These are phyloP conservation scores for Tricladium varicosporioides DNA, from an alignment of 2,329 filamentous ascomycete species.

Conservation along the genomic window DNA sequence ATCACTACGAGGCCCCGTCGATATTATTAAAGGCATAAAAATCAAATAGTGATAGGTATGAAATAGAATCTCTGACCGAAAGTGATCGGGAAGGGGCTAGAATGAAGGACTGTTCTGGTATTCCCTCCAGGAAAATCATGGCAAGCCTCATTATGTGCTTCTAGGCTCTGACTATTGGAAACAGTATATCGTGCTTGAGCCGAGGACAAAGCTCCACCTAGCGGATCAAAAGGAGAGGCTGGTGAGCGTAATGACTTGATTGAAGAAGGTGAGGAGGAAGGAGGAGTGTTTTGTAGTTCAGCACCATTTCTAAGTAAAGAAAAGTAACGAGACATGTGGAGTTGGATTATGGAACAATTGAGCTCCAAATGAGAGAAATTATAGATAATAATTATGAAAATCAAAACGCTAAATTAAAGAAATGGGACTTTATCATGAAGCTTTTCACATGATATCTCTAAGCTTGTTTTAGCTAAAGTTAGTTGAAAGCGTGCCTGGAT, in stretches of 20 bases:
- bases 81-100: constrained; percentile 25
- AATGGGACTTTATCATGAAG: no score
- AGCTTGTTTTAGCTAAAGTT: no score
- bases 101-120: constrained; percentile 25
- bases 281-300: neutral
- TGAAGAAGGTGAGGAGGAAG: neutral
- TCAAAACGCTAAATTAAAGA: neutral
- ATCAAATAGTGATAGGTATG: no score
- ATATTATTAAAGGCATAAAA: neutral
- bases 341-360: neutral
- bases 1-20: neutral
- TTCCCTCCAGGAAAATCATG: constrained; percentile 28
- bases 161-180: constrained; percentile 14
- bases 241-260: neutral
- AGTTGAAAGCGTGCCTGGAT: no score
- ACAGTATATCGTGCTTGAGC: constrained; percentile 10
- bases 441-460: no score
- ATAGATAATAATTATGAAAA: neutral
- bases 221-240: neutral
- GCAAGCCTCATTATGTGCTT: constrained; percentile 23
- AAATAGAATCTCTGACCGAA: constrained; percentile 11
- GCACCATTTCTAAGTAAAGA: neutral
- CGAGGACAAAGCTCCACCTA: neutral
- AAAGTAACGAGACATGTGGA: neutral
- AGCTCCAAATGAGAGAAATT: neutral